Evolutionary conservation across 2,329 filamentous ascomycete genomes (phyloP).

Genomic region (Acephala macrosclerotiorum): DNA sequence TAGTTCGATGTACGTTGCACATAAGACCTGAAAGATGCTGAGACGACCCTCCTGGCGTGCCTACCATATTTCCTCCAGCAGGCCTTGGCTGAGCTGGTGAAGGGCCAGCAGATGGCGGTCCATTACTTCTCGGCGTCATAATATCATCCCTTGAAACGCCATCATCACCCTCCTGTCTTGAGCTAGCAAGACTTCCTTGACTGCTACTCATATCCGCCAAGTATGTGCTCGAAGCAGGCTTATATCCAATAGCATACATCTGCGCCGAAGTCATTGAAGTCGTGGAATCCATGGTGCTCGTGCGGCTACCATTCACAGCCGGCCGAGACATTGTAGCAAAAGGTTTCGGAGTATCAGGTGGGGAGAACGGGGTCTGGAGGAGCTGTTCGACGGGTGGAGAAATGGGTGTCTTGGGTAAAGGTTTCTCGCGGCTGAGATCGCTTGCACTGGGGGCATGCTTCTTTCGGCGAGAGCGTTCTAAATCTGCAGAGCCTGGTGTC

Average conservation of each 20-base stretch:
- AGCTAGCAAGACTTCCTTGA: constrained; percentile 54
- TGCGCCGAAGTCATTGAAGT: constrained; percentile 34
- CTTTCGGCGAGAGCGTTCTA: constrained; percentile 25
- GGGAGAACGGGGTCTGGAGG: constrained; percentile 26
- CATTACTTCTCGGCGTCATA: constrained; percentile 59
- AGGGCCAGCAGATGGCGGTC: constrained; percentile 61
- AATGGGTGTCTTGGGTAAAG: constrained; percentile 41
- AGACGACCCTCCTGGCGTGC: constrained; percentile 55
- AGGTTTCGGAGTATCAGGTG: constrained; percentile 39
- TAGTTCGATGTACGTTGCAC: constrained; percentile 83
- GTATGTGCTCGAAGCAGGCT: constrained; percentile 31
- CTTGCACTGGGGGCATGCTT: constrained; percentile 41
- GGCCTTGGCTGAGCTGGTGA: constrained; percentile 60
- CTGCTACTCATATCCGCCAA: constrained; percentile 45
- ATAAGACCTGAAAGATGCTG: constrained; percentile 70
- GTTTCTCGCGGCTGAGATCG: constrained; percentile 41
- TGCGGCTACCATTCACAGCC: constrained; percentile 38
- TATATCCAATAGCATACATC: constrained; percentile 36
- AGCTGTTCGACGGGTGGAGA: constrained; percentile 34
- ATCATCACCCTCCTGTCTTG: constrained; percentile 54
- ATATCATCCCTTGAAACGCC: constrained; percentile 56
- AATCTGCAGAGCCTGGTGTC: constrained; percentile 27
- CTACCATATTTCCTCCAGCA: constrained; percentile 48
- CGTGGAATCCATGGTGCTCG: constrained; percentile 44
- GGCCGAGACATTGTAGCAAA: constrained; percentile 36